Evolutionary conservation across 768 basidiomycete genomes (phyloP), one percentile per base, ranked within the genome.

Genomic region (Tulasnella sp.): DNA sequence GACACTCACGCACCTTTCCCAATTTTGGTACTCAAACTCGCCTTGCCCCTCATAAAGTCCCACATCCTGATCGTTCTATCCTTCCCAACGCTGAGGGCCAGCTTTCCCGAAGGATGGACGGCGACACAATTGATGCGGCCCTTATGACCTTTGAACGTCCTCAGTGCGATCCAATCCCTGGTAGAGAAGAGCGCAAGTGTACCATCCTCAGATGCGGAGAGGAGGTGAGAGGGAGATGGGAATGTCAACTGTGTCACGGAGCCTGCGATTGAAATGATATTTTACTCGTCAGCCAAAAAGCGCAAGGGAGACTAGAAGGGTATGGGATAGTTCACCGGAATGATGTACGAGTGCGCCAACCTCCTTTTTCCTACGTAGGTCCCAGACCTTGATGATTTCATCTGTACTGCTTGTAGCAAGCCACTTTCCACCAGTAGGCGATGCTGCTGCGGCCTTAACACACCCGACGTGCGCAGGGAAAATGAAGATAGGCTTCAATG

Each of bases 311-410:
- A n/a, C n/a, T n/a, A 21, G 23, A 24, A 48, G 43, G 17, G 17
- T 43, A 29, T 44, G 21, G n/a, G n/a, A n/a, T n/a, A n/a, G n/a
- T n/a, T n/a, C 65, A 94, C 94, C 95, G 77, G 91, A 80, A 69
- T 97, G 95, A 60, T 96, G 92, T 81, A 93, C 88, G 54, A 99
- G 73, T 47, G 87, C 89, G 30, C 96, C 96, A 53, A 99, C 80
- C 71, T 99, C 95, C 73, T 96, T 96, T 70, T 84, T 76, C 67
- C 93, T 75, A 56, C 84, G 78, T 61, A 99, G 71, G 74, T 98
- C 93, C 96, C 96, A 99, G 8, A 99, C 84, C 70, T 97, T 97
- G 66, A 98, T 74, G 51, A 94, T 88, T 70, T 98, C 96, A 68
- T 99, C 96, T 21, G 58, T 47, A n/a, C 88, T 80, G 64, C 90